Evolutionary conservation across 2,329 filamentous ascomycete species (phyloP).

Genomic region (Hypocrella siamensis): DNA sequence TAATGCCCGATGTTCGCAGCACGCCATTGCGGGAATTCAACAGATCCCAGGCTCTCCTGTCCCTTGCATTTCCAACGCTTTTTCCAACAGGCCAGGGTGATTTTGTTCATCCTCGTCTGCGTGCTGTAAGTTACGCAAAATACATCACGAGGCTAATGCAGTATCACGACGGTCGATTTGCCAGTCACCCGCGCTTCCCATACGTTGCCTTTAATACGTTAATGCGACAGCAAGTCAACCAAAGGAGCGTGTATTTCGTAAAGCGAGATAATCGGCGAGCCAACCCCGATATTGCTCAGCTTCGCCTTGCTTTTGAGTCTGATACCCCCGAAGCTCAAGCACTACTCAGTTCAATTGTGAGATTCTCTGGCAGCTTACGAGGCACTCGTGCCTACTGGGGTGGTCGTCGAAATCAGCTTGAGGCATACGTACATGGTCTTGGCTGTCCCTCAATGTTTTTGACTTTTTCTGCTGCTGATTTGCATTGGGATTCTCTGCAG

Average conservation of each 20-base stretch:
- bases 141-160: neutral
- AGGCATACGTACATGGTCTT: neutral
- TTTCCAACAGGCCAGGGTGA: neutral
- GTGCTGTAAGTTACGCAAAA: neutral
- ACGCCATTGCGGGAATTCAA: neutral
- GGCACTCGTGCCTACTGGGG: neutral
- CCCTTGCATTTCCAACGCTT: neutral
- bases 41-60: neutral
- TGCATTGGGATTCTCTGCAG: neutral
- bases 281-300: neutral
- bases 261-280: neutral
- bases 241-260: neutral
- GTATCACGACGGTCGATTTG: neutral
- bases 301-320: neutral
- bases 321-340: neutral
- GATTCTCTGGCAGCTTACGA: neutral
- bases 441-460: neutral
- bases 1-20: neutral
- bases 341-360: neutral
- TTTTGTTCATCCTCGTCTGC: neutral
- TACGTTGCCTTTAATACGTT: neutral
- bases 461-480: neutral
- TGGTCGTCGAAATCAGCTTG: neutral
- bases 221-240: neutral
- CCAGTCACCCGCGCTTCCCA: neutral